Base-by-base conservation (phyloP, 129 eudicot genomes). In the Escallonia herrerae region DNA sequence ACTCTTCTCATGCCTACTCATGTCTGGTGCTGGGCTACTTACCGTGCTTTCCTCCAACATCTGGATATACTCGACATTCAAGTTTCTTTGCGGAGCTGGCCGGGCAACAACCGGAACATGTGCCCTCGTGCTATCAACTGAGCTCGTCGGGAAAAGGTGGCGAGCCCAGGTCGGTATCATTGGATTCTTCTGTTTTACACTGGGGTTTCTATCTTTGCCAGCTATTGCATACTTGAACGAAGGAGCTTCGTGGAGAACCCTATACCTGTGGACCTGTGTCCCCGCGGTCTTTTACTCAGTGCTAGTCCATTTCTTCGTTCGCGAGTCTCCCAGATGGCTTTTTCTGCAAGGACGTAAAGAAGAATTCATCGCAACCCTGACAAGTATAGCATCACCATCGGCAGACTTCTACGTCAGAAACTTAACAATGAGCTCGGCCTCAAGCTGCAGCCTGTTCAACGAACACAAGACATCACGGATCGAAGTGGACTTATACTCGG, bases 271-370 rank as follows among this genome's bases (percentile, higher is more conserved):
- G 72, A 84, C 84, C 3, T 77, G 77, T 9, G 15, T 69, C 41
- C 90, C 86, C 0, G 69, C 73, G 1, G 8, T 81, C 5, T 13
- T 74, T 0, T 77, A 75, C 63, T 74, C 69, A 1, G 5, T 69
- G 2, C 10, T 73, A 15, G 50, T 72, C n/a, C 64, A 77, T 52
- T 61, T 84, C 51, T 55, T 75, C 0, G 75, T 72, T 15, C 54
- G 45, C 1, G 90, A 84, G 53, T 84, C 90, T 11, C 90, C 90
- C 7, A 77, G 83, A 59, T 77, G 86, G 86, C 81, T 84, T 2
- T 52, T 77, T 40, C 7, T 71, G 43, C 74, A 77, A 65, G 86
- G 86, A 44, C 52, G 65, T 15, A 65, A 68, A 53, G 40, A 69
- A 53, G 77, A 74, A 37, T 68, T 73, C 11, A 11, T 70, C 2